These are phyloP conservation scores for Epichloe scottii DNA, from an alignment of 2,329 filamentous ascomycete species.

Conservation along the genomic window DNA sequence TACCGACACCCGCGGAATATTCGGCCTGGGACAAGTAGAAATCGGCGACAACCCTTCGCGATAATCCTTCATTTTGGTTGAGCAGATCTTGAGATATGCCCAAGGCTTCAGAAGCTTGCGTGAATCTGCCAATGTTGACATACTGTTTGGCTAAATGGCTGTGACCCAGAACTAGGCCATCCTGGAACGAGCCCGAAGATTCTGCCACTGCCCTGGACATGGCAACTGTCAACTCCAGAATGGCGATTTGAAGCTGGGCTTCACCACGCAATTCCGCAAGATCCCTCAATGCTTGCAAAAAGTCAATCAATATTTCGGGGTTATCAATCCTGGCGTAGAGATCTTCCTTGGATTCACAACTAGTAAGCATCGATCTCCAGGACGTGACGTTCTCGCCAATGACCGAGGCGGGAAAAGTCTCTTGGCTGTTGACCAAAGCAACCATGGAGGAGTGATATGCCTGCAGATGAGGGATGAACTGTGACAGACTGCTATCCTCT, in stretches of 20 bases:
- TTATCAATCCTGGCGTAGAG: conserved; percentile 36
- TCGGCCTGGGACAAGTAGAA: conserved; percentile 65
- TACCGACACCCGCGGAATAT: conserved; percentile 56
- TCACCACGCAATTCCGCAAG: conserved; percentile 39
- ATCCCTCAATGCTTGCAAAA: conserved; percentile 38
- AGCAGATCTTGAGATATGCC: conserved; percentile 41
- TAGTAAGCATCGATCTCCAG: conserved; percentile 32
- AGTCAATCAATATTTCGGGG: conserved; percentile 33
- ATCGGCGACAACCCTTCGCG: conserved; percentile 28
- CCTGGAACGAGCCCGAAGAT: conserved; percentile 17
- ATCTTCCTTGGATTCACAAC: conserved; percentile 26
- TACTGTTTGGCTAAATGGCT: conserved; percentile 40
- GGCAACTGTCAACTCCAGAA: conserved; percentile 32
- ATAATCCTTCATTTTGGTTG: conserved; percentile 22
- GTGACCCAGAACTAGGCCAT: conserved; percentile 32
- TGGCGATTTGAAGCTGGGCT: conserved; percentile 30
- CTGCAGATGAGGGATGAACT: conserved; percentile 36
- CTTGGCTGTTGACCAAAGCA: conserved; percentile 27
- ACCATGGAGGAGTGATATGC: conserved; percentile 32
- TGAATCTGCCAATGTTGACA: conserved; percentile 37
- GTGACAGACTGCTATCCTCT: conserved; percentile 31
- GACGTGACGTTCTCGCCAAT: conserved; percentile 24
- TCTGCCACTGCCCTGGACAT: conserved; percentile 26
- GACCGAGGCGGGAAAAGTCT: conserved; percentile 17
- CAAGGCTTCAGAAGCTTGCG: conserved; percentile 40